Evolutionary conservation across 2,329 filamentous ascomycete species (phyloP), one percentile per base, ranked within the genome.

Genomic region (Beauveria caledonica): DNA sequence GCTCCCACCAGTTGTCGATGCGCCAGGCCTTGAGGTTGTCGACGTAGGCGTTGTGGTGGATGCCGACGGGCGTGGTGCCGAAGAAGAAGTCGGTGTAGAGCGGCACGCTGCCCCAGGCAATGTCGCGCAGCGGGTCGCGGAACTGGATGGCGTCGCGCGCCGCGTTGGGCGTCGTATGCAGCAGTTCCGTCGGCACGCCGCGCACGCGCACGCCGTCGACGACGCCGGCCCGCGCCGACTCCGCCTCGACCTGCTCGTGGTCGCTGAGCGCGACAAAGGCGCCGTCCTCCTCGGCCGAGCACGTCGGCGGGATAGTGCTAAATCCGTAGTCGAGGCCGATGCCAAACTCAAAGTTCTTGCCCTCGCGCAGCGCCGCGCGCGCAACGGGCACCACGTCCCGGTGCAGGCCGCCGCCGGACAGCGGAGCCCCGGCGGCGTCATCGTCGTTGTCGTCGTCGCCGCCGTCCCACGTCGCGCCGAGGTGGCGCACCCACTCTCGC

Each of bases 311-410:
- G 11, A 72, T 71, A 1, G 73, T 75, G 50, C 67, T 69, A 57
- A 72, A 74, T 64, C 69, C 71, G 68, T 74, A 73, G 59, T 75
- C 73, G 4, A 75, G 62, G 0, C 73, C 73, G 23, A 75, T 75
- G 6, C 73, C 72, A 21, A 73, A 75, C 49, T 75, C 73, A 50
- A 75, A 74, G 3, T 66, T 64, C 19, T 65, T 62, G 1, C 71
- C 72, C n/a, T 59, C 23, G 1, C 60, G 40, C 11, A 72, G 52
- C 5, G 72, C 68, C 0, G 65, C 68, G 13, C 67, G 58, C 11
- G 69, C 72, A 5, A 75, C 64, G 13, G 7, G 48, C 4, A 66
- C 59, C 0, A 72, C 60, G 6, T 68, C 62, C 0, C 44, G n/a
- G 13, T 59, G 59, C 1, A 72, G 61, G 5, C 29, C 29, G 5